A percentile compares a stretch with the other conserved stretches of the same genome.
Conservation (phyloP, 768 basidiomycete genomes). For the Phlebiopsis flavidoalba region DNA sequence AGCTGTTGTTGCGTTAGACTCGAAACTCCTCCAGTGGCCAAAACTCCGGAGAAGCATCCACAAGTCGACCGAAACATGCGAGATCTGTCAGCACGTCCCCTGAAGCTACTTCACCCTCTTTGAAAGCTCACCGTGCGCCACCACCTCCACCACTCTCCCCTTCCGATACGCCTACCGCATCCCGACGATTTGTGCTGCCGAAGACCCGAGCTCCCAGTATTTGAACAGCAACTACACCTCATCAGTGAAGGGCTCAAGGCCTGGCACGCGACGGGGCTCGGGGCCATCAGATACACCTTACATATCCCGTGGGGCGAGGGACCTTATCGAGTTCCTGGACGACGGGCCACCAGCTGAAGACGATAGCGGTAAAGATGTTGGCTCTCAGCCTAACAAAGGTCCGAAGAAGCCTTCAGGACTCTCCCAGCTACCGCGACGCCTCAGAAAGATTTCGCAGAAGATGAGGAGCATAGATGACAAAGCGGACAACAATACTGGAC, state of each 20-base stretch:
- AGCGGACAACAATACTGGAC: neutral
- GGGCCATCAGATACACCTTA: neutral
- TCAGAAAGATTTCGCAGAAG: neutral
- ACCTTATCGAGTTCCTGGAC: constrained; percentile 7
- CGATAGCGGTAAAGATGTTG: neutral
- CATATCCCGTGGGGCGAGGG: neutral
- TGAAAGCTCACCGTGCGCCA: neutral
- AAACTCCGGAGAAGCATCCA: too few species aligned
- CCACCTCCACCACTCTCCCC: neutral
- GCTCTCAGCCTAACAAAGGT: too few species aligned
- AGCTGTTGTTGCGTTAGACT: too few species aligned
- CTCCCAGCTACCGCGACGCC: neutral
- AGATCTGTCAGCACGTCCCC: too few species aligned
- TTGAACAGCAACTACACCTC: neutral
- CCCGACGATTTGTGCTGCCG: neutral
- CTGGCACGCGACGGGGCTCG: neutral
- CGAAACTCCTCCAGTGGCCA: too few species aligned
- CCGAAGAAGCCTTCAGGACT: neutral
- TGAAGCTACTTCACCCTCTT: neutral
- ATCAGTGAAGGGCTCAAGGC: neutral
- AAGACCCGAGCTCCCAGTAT: neutral
- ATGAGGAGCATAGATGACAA: neutral
- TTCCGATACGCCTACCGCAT: neutral
- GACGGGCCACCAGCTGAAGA: constrained; percentile 24
- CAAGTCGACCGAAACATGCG: too few species aligned